Evolutionary conservation across 148 eudicot species (phyloP).

Genomic region (Drosera capensis): DNA sequence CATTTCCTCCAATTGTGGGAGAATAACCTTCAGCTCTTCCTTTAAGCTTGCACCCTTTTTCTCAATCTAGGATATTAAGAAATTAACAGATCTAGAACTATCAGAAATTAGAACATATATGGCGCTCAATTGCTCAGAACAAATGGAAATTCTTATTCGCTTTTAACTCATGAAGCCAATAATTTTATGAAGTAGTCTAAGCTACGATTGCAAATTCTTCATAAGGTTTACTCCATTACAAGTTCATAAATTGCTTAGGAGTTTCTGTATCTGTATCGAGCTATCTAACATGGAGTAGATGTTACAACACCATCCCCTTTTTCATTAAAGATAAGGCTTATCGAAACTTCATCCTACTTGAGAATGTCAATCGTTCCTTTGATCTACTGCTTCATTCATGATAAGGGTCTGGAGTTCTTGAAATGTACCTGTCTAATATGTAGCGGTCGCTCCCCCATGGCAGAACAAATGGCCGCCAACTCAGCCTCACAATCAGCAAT

Average conservation of each 20-base stretch:
- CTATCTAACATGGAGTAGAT: too few species aligned
- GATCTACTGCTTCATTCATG: neutral
- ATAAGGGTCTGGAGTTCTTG: neutral
- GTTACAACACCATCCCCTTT: neutral
- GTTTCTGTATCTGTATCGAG: too few species aligned
- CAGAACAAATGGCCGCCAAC: constrained; percentile 41
- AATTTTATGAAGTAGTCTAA: too few species aligned
- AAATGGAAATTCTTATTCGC: too few species aligned
- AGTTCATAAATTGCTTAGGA: too few species aligned
- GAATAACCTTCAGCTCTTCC: constrained; percentile 29
- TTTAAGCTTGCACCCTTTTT: constrained; percentile 24
- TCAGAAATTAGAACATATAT: too few species aligned
- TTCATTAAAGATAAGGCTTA: neutral
- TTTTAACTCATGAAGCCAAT: too few species aligned
- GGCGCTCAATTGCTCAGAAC: too few species aligned
- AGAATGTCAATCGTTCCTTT: neutral
- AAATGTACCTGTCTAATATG: constrained; percentile 32
- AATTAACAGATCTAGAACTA: neutral
- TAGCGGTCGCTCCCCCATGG: constrained; percentile 43
- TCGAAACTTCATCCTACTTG: neutral
- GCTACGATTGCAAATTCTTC: too few species aligned
- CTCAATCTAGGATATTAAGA: constrained; percentile 21
- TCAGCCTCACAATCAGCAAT: constrained; percentile 60
- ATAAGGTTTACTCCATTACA: too few species aligned
- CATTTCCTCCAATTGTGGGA: constrained; percentile 35